Base-by-base conservation (phyloP, 2,329 filamentous ascomycete species). In the Fusarium nygamai region DNA sequence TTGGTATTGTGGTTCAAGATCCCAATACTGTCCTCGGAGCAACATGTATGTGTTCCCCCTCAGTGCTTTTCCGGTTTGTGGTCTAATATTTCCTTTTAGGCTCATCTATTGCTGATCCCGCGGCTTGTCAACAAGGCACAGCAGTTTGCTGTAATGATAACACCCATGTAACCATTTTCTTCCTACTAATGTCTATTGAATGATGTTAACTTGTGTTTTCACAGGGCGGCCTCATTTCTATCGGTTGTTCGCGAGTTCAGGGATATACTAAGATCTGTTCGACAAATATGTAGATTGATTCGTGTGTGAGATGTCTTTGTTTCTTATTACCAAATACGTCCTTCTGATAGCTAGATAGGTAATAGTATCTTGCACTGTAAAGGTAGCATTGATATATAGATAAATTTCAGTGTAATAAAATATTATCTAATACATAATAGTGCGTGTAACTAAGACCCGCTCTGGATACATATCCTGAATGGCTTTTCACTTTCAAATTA, bases 321-420 rank as follows among this genome's bases (percentile, higher is more conserved):
- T 29, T 22, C 24, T 22, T 47, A 3, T 8, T 22, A 11, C 19
- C 11, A 8, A 47, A 3, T 3, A 8, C 1, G 4, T 5, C 19
- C 8, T 29, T 22, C 6, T 16, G 11, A 29, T 29, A 22, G 19
- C 13, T 22, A 22, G 19, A 29, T 0, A 7, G 4, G 12, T 8
- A 8, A 29, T 27, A 10, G 0, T 5, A 27, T 20, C 10, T 19
- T 14, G 1, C 0, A 20, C 8, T 0, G 1, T 0, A 20, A 27
- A 27, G 17, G 5, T 20, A 27, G 19, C 0, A 29, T 46, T 46
- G 1, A 17, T 8, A 13, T 6, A 6, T 5, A 16, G 8, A 29
- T 47, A 20, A 10, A 11, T 10, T 6, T 8, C 2, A 29, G 24
- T 4, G 6, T 29, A 0, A 22, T 29, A 11, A 11, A 19, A 29